Evolutionary conservation across 192 early-diverging fungal species (phyloP).

Genomic region (Podila horticola): DNA sequence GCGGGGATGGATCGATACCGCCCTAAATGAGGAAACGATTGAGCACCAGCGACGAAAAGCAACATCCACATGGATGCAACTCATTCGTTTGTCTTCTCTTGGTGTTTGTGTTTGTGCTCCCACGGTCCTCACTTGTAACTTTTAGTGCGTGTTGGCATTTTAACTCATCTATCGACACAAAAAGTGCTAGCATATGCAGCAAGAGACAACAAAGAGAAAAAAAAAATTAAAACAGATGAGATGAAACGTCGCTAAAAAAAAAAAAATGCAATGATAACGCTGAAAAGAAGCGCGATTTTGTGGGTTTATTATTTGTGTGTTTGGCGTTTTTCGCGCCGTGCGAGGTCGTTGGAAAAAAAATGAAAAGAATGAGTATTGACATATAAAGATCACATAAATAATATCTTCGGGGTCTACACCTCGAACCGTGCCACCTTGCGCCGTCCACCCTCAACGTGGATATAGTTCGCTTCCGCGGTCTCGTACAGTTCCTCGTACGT

Average conservation of each 20-base stretch:
- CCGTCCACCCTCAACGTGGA: conserved; percentile 20
- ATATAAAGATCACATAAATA: neutral
- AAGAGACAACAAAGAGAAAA: neutral
- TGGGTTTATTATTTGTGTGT: no score
- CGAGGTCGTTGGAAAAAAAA: no score
- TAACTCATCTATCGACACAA: neutral
- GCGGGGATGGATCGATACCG: no score
- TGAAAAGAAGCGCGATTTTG: neutral
- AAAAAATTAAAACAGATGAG: neutral
- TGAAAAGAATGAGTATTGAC: neutral
- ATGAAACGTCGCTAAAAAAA: neutral
- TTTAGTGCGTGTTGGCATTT: neutral
- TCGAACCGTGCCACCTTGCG: conserved; percentile 32
- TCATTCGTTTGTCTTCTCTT: no score
- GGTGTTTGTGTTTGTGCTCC: no score
- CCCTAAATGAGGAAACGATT: no score
- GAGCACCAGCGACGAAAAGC: no score
- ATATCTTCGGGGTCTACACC: neutral
- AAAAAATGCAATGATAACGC: no score
- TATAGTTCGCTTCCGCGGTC: conserved; percentile 17
- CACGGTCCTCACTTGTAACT: no score
- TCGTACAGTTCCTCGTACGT: conserved; percentile 43
- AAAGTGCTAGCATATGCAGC: no score
- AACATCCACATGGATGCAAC: no score
- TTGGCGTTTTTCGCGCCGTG: no score